Percentiles rank a stretch among this genome's conserved stretches.
These are phyloP conservation scores for Rhinocladiella similis DNA, from an alignment of 2,329 filamentous ascomycete genomes.

Conservation along the genomic window DNA sequence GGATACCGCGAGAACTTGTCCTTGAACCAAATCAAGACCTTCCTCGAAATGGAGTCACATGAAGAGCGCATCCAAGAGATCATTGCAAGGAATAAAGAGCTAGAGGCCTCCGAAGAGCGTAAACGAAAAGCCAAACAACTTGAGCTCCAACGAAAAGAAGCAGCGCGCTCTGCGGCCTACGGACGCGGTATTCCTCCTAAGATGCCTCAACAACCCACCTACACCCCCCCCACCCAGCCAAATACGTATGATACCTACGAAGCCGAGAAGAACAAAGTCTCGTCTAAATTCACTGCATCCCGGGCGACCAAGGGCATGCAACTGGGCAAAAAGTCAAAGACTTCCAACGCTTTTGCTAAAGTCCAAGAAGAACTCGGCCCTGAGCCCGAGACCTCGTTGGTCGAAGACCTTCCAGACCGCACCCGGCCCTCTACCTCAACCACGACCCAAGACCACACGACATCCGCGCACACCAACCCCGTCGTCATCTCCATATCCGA, in stretches of 20 bases:
- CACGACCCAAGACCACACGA: constrained; percentile 48
- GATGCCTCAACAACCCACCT: constrained; percentile 82
- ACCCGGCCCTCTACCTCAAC: constrained; percentile 38
- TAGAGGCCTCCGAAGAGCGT: constrained; percentile 96
- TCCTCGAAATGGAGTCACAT: constrained; percentile 98
- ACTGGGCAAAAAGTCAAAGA: constrained; percentile 97
- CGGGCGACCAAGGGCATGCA: constrained; percentile 96
- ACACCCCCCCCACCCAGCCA: constrained; percentile 75
- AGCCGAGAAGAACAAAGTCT: constrained; percentile 93
- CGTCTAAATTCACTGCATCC: constrained; percentile 65
- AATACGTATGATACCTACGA: constrained; percentile 89
- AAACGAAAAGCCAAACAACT: constrained; percentile 98
- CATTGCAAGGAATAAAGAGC: constrained; percentile 96
- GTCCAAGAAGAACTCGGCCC: constrained; percentile 89
- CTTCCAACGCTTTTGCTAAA: constrained; percentile 94
- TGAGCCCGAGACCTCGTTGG: constrained; percentile 55
- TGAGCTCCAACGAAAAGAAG: constrained; percentile 97
- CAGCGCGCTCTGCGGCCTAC: constrained; percentile 66
- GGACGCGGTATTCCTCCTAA: constrained; percentile 64
- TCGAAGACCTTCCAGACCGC: constrained; percentile 53
- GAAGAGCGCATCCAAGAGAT: constrained; percentile 99
- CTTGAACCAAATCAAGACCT: constrained; percentile 96
- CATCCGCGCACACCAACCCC: constrained; percentile 66
- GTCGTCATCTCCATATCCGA: constrained; percentile 88
- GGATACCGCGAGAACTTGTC: constrained; percentile 96